Conservation (phyloP, 139 green algal genomes). For the Chlorella sp. region DNA sequence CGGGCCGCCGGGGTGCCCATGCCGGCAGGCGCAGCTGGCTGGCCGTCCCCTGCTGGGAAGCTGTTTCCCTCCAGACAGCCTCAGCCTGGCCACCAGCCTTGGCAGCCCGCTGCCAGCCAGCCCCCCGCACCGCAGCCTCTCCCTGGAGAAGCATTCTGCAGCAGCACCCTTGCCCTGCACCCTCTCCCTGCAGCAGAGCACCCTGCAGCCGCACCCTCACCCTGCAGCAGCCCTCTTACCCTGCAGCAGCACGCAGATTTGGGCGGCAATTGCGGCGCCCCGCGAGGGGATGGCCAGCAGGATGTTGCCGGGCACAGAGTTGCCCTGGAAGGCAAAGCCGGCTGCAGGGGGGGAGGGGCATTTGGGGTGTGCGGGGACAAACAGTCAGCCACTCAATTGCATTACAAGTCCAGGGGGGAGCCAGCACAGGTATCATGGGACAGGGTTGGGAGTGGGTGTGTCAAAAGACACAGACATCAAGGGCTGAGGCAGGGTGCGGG, state of each 20-base stretch:
- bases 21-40: no score
- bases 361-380: not conserved
- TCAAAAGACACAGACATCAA: not conserved
- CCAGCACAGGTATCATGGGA: no score
- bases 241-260: constrained; percentile 6
- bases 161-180: no score
- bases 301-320: not conserved
- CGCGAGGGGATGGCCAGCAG: not conserved
- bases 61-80: no score
- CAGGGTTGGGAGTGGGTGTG: no score
- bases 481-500: not conserved
- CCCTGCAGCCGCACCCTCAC: not conserved
- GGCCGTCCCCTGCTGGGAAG: no score
- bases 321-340: not conserved
- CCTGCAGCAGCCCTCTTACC: not conserved
- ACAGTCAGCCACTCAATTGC: not conserved
- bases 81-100: no score
- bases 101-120: no score
- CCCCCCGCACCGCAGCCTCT: no score
- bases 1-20: no score
- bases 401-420: no score
- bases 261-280: not conserved
- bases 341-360: not conserved
- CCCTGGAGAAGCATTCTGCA: no score
- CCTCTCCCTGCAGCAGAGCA: not conserved